Conservation (phyloP, 2,329 filamentous ascomycete species). For the Cordyceps tenuipes region DNA sequence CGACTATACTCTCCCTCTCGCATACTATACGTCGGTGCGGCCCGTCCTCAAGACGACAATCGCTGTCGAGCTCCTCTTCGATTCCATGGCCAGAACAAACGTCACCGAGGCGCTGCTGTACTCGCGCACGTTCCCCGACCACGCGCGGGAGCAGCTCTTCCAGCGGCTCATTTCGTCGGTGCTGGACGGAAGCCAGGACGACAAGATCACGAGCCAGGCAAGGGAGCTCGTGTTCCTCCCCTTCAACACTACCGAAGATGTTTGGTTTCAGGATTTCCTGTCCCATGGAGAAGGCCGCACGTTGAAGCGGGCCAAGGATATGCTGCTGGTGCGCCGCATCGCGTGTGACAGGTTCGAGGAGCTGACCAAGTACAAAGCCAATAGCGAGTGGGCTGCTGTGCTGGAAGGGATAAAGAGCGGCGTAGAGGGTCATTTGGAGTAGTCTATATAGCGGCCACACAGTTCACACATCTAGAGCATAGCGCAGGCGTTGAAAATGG, state of each 20-base stretch:
- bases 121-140: constrained; percentile 54
- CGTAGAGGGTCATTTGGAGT: constrained; percentile 25
- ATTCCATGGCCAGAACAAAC: constrained; percentile 57
- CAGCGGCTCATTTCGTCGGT: constrained; percentile 55
- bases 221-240: constrained; percentile 66
- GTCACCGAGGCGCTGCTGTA: constrained; percentile 69
- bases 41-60: constrained; percentile 59
- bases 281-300: constrained; percentile 55
- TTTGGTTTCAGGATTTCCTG: constrained; percentile 65
- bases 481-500: constrained; percentile 13
- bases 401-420: constrained; percentile 44
- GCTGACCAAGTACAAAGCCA: constrained; percentile 33
- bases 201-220: constrained; percentile 44
- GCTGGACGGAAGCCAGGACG: constrained; percentile 32
- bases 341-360: constrained; percentile 53
- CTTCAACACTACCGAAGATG: constrained; percentile 61
- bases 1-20: constrained; percentile 59
- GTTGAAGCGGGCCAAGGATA: constrained; percentile 60
- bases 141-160: constrained; percentile 56
- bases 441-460: background rate
- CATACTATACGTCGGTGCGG: constrained; percentile 70
- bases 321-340: constrained; percentile 64
- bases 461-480: constrained; percentile 2
- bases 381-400: constrained; percentile 40
- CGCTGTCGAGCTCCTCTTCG: constrained; percentile 59